Evolutionary conservation across 2,329 filamentous ascomycete species (phyloP).

Genomic region (Acarospora socialis): DNA sequence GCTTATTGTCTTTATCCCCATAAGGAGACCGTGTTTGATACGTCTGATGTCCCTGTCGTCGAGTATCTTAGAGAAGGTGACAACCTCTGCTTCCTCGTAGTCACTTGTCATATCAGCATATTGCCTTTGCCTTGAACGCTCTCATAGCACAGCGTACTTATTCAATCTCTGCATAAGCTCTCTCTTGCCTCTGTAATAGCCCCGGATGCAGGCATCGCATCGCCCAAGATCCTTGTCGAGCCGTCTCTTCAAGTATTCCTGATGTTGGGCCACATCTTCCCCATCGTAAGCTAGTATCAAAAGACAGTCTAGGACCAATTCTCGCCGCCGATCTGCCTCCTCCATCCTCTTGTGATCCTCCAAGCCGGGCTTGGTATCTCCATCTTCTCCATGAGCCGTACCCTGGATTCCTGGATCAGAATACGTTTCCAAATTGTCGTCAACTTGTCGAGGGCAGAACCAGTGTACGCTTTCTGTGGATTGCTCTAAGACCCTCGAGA

Average conservation of each 20-base stretch:
- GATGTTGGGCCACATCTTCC: conserved; percentile 44
- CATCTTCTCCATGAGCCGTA: too few relatives aligned
- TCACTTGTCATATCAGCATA: conserved; percentile 7
- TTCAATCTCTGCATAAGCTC: conserved; percentile 47
- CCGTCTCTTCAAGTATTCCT: conserved; percentile 43
- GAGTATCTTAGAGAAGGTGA: conserved; percentile 41
- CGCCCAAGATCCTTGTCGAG: conserved; percentile 45
- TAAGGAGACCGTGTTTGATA: conserved; percentile 45
- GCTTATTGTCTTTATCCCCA: conserved; percentile 40
- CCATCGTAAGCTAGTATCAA: conserved; percentile 54
- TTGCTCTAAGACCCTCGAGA: conserved; percentile 8
- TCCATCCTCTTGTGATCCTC: conserved; percentile 42
- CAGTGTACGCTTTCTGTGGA: too few relatives aligned
- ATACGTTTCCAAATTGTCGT: too few relatives aligned
- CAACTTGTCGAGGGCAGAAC: too few relatives aligned
- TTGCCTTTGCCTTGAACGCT: not conserved
- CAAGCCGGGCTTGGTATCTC: too few relatives aligned
- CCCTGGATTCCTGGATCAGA: too few relatives aligned
- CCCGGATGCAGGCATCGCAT: conserved; percentile 57
- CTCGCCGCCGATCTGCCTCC: conserved; percentile 41
- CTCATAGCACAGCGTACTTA: conserved; percentile 31
- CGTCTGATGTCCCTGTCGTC: conserved; percentile 47
- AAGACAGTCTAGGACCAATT: conserved; percentile 52
- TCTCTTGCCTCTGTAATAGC: conserved; percentile 58
- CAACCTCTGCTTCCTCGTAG: conserved; percentile 35